phyloP scores from a whole-genome alignment of 1,284 basidiomycete genomes.

The Anthracocystis setariae region DNA sequence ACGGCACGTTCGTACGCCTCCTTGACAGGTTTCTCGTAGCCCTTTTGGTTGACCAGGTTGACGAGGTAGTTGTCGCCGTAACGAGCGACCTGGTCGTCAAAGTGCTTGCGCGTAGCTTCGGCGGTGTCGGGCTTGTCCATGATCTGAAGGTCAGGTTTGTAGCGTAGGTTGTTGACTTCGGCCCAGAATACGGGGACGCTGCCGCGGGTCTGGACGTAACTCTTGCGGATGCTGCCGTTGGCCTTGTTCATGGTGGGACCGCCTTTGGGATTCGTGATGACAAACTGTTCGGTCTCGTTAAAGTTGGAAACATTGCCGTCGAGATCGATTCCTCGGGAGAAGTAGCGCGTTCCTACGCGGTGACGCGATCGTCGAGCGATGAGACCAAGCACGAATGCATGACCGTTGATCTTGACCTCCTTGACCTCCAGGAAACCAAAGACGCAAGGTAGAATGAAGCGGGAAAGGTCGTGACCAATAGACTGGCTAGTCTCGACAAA shows the following conservation, averaged over 20 bases:
- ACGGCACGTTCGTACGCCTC: conserved; percentile 89
- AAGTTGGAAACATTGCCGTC: conserved; percentile 71
- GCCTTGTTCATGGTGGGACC: conserved; percentile 64
- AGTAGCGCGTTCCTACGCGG: conserved; percentile 96
- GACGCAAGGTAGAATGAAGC: conserved; percentile 82
- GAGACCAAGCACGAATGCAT: conserved; percentile 83
- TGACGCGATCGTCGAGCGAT: conserved; percentile 92
- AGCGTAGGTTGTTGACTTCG: conserved; percentile 93
- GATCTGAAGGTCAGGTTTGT: conserved; percentile 95
- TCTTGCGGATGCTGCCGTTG: conserved; percentile 75
- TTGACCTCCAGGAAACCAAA: conserved; percentile 81
- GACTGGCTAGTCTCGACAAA: conserved; percentile 44
- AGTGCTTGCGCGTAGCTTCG: conserved; percentile 78
- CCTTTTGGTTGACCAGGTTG: conserved; percentile 94
- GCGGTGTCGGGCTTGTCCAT: conserved; percentile 89
- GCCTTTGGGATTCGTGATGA: conserved; percentile 69
- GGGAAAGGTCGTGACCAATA: conserved; percentile 74
- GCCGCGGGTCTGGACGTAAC: conserved; percentile 86
- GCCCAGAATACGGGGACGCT: conserved; percentile 96
- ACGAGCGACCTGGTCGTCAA: conserved; percentile 77
- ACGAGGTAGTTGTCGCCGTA: conserved; percentile 87
- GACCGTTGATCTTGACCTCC: conserved; percentile 79
- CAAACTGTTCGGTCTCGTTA: conserved; percentile 72
- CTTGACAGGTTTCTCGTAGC: conserved; percentile 93
- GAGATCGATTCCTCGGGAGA: conserved; percentile 89